Base-by-base conservation (phyloP, 305 asterid species). In the Withania somnifera region DNA sequence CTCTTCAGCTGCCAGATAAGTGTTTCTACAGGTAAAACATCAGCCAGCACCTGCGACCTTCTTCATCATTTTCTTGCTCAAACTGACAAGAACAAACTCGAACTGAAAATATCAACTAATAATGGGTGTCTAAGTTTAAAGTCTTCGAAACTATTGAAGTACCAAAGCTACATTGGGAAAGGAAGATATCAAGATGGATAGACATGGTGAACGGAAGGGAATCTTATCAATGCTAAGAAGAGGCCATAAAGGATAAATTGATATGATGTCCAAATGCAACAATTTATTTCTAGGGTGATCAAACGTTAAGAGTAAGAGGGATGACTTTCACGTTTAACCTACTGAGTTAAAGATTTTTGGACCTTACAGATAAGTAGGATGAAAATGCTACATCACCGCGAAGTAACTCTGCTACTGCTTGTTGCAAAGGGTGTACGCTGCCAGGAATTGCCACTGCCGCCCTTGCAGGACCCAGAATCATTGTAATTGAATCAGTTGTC, bases 1-100 rank as follows among this genome's bases (percentile, higher is more conserved):
- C 93, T 84, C 83, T 86, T 86, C 84, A 93, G 91, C 89, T 87
- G 92, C 95, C 97, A 93, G 14, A 38, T 63, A 81, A 92, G 90
- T 10, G 93, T 86, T 84, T 92, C 94, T 57, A 7, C 86, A 51
- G 86, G 85, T 83, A 90, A 84, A 52, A 78, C 84, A 83, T 89
- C 86, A 81, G 91, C 90, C 79, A 93, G 83, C 52, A 85, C 97
- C 97, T 95, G 94, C 67, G 66, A 83, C 85, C 32, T 63, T 50
- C 73, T 60, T 53, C 61, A 85, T 88, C 87, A 92, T 79, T 86
- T 84, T 84, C 86, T 84, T 83, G 79, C 67, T 83, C 58, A 75
- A 73, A 73, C 79, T 73, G 79, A 73, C 60, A 47, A 24, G 42
- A 73, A 47, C 13, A 73, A 73, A 26, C 58, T 73, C 24, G 11